Conservation (phyloP, 2,329 filamentous ascomycete genomes). For the Alternaria arbusti region DNA sequence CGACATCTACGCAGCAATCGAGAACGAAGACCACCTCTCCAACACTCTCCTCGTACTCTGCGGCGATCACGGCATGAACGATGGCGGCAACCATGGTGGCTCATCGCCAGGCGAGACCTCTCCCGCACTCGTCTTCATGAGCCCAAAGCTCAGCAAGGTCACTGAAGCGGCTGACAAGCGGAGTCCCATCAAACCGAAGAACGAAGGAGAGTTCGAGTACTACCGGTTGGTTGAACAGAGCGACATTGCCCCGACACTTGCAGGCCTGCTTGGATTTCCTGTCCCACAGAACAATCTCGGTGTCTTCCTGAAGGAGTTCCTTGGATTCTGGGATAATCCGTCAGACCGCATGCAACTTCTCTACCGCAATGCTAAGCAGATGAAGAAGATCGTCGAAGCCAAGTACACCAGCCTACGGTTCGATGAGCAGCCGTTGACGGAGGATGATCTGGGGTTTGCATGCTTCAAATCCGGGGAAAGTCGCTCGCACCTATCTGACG, state of each 20-base stretch:
- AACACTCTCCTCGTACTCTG: constrained; percentile 84
- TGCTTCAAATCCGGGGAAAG: constrained; percentile 16
- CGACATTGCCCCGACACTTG: constrained; percentile 88
- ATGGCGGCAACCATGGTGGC: constrained; percentile 94
- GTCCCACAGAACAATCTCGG: constrained; percentile 90
- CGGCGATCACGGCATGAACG: constrained; percentile 99
- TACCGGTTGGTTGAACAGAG: constrained; percentile 90
- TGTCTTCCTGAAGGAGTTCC: constrained; percentile 79
- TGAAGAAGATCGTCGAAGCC: constrained; percentile 76
- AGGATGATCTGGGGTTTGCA: constrained; percentile 12
- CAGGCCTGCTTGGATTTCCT: constrained; percentile 84
- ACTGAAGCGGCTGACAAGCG: constrained; percentile 40
- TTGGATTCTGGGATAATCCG: constrained; percentile 73
- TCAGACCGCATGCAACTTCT: constrained; percentile 71
- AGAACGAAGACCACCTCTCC: constrained; percentile 70
- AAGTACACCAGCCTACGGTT: constrained; percentile 68
- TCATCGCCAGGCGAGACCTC: constrained; percentile 95
- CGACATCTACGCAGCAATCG: constrained; percentile 77
- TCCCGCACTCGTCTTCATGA: constrained; percentile 87
- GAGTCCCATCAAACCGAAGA: constrained; percentile 64
- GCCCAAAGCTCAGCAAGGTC: constrained; percentile 75
- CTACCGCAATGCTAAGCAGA: constrained; percentile 79
- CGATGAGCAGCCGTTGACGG: constrained; percentile 30
- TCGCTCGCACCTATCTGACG: constrained; percentile 19
- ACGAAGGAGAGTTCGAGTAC: constrained; percentile 73